phyloP scores from a whole-genome alignment of 2,329 filamentous ascomycete genomes.

The Leptosphaerulina australis region DNA sequence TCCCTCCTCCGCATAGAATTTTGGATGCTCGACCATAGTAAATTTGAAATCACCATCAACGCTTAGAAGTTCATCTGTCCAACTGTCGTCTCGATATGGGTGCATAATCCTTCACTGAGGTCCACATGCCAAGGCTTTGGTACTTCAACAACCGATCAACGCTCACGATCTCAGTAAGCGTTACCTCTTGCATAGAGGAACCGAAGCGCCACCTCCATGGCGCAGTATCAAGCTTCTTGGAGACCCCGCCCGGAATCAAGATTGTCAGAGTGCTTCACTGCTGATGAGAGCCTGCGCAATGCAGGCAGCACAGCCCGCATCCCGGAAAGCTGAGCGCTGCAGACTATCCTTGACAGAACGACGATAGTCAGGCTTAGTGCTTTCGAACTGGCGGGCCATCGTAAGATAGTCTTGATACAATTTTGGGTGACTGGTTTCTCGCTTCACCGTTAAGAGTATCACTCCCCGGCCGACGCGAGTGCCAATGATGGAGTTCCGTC shows the following conservation, averaged over 20 bases:
- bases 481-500: constrained; percentile 19
- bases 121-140: constrained; percentile 13
- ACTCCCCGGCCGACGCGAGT: constrained; percentile 13
- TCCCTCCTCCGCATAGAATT: neutral
- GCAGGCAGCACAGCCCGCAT: constrained; percentile 25
- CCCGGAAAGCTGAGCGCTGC: constrained; percentile 28
- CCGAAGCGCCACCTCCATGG: constrained; percentile 8
- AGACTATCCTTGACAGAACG: constrained; percentile 21
- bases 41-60: neutral
- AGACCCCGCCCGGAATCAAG: constrained; percentile 33
- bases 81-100: constrained; percentile 1
- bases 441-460: constrained; percentile 23
- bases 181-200: constrained; percentile 3
- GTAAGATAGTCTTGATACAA: constrained; percentile 29
- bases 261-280: constrained; percentile 25
- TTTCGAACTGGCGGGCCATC: constrained; percentile 26
- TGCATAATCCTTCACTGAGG: constrained; percentile 9
- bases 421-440: constrained; percentile 22
- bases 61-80: neutral
- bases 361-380: constrained; percentile 27
- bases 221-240: constrained; percentile 17
- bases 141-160: constrained; percentile 9
- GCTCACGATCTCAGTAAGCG: constrained; percentile 19
- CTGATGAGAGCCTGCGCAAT: constrained; percentile 33
- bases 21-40: neutral